phyloP scores from a whole-genome alignment of 164 flowering plant species.

The Berberis thunbergii region DNA sequence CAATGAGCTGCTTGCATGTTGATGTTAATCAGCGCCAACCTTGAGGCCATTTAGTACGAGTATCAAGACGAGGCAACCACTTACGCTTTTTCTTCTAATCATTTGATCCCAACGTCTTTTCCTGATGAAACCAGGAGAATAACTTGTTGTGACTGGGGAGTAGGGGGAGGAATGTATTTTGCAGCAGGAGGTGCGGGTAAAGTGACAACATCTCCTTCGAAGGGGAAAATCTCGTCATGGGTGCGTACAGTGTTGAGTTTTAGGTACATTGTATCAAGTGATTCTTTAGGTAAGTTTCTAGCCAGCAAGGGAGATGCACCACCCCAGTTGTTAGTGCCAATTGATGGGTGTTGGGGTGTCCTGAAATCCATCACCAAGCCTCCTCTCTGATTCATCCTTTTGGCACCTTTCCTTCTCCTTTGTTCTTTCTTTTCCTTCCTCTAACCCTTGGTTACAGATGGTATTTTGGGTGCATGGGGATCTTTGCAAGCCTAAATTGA shows the following conservation, averaged over 20 bases:
- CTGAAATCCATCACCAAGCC: conserved; percentile 29
- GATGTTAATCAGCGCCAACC: conserved; percentile 42
- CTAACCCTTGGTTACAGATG: not conserved
- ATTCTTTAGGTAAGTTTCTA: conserved; percentile 48
- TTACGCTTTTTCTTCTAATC: conserved; percentile 12
- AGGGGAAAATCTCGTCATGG: conserved; percentile 35
- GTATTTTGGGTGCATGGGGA: not conserved
- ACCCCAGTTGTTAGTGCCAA: conserved; percentile 56
- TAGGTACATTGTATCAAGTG: conserved; percentile 47
- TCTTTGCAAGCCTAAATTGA: not conserved
- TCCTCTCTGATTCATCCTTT: conserved; percentile 29
- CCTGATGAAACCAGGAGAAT: conserved; percentile 9
- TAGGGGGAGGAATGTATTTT: not conserved
- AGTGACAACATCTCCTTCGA: not conserved
- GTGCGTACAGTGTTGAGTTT: conserved; percentile 33
- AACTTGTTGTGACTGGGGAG: conserved; percentile 14
- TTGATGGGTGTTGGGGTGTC: conserved; percentile 63
- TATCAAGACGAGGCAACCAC: conserved; percentile 38
- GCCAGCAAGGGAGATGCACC: conserved; percentile 65
- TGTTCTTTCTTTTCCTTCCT: no score
- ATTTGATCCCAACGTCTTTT: conserved; percentile 12
- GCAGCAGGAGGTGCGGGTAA: not conserved
- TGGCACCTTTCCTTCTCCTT: not conserved
- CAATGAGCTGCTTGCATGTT: no score
- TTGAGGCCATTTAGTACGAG: conserved; percentile 49